Base-by-base conservation (phyloP, 176 grass and related monocot species). In the Microstegium vimineum region DNA sequence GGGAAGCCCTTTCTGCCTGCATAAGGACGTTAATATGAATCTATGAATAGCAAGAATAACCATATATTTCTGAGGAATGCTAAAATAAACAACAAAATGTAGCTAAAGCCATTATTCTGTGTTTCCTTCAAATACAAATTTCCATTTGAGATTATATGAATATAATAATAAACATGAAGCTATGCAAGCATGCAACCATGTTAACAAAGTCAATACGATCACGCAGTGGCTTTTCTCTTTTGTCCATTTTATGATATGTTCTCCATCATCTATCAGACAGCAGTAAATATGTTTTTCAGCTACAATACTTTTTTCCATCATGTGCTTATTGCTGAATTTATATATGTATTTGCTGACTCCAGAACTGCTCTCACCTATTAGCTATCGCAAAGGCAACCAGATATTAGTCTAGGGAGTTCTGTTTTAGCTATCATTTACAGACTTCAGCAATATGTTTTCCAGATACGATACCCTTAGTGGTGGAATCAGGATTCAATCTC, bases 1-100 rank as follows among this genome's bases (percentile, higher is more conserved):
- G 59, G 34, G 89, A 86, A 90, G 87, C 82, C 46, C 90, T 84
- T 79, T 84, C 47, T 61, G 90, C 85, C 96, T 98, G 38, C 75
- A 89, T 79, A 78, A 40, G 37, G 62, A 60, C 41, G 69, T 30
- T n/a, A 75, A 71, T 41, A 20, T 3, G 18, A 66, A 81, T 10
- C 43, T 32, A 79, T 25, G 14, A 68, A 81, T 17, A 32, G 23
- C 27, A 47, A 54, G 8, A 74, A 59, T 51, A 67, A 80, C 37
- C 18, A 72, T 46, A 67, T 67, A 47, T 47, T 79, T 66, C 41
- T 23, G 12, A 66, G 6, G 20, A 33, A 66, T 66, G 34, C 28
- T 51, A 49, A 65, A 49, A 49, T 56, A 34, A 49, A 49, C 1
- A 46, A 49, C 12, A 6, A 66, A 49, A 49, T 34, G 20, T 49